A percentile compares a stretch with the other conserved stretches of the same genome.
Conservation (phyloP, 129 eudicot genomes). For the Arctium minus region DNA sequence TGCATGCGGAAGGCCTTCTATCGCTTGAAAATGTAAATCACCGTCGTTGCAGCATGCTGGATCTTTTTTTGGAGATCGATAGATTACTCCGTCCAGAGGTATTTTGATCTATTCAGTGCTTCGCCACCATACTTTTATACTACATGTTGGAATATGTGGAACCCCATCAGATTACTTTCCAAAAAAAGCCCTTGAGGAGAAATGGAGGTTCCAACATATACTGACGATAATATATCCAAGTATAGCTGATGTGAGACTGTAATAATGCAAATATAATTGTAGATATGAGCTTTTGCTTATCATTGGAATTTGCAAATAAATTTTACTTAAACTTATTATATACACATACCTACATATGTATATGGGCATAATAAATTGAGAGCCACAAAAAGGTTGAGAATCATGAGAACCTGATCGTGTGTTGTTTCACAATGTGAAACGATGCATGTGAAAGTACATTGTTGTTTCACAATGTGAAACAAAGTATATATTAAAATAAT, state of each 20-base stretch:
- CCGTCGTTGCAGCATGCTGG: constrained; percentile 60
- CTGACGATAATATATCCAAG: no score
- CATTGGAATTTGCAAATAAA: background rate
- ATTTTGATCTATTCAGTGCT: background rate
- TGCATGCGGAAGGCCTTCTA: constrained; percentile 90
- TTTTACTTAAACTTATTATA: background rate
- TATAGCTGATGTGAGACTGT: background rate
- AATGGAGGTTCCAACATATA: no score
- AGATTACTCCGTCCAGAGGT: constrained; percentile 99
- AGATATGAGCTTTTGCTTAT: background rate
- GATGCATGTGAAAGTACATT: no score
- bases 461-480: background rate
- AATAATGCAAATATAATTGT: background rate
- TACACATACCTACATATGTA: background rate
- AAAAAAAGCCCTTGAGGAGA: no score
- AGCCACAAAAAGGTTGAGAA: background rate
- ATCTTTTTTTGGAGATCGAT: constrained; percentile 81
- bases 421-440: background rate
- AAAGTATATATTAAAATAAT: no score
- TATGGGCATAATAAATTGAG: background rate
- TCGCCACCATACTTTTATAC: no score
- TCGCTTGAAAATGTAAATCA: constrained; percentile 58
- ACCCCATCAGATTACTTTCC: background rate
- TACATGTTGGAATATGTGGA: background rate
- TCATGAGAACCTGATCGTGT: background rate